These are phyloP conservation scores for Nakazawaea ishiwadae DNA, from an alignment of 805 yeast genomes.

Conservation along the genomic window DNA sequence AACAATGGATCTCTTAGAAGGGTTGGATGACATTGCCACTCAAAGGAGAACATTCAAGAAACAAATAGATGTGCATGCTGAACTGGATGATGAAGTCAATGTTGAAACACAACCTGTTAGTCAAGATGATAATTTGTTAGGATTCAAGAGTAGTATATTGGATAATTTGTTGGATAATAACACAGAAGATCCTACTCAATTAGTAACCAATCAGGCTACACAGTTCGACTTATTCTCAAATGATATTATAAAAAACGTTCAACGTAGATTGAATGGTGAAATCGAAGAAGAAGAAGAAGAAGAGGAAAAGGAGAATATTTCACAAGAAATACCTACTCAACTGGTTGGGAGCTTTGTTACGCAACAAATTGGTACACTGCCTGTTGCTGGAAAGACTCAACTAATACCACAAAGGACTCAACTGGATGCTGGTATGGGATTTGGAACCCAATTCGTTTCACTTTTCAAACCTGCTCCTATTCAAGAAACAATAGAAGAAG, in stretches of 20 bases:
- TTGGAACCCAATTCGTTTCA: too few species aligned
- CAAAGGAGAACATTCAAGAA: conserved; percentile 8
- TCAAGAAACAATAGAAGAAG: not conserved
- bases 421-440: too few species aligned
- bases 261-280: conserved; percentile 8
- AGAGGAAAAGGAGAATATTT: not conserved
- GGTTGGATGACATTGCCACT: conserved; percentile 17
- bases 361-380: not conserved
- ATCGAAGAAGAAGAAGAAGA: not conserved
- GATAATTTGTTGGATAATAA: not conserved
- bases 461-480: too few species aligned
- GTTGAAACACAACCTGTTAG: not conserved
- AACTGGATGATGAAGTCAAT: not conserved
- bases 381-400: too few species aligned
- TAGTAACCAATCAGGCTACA: not conserved
- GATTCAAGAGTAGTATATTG: not conserved
- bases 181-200: not conserved
- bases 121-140: not conserved
- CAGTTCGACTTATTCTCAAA: too few species aligned
- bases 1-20: conserved; percentile 19
- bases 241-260: conserved; percentile 2
- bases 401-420: too few species aligned
- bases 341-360: not conserved
- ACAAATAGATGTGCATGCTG: conserved; percentile 1
- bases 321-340: not conserved